Evolutionary conservation across 2,329 filamentous ascomycete species (phyloP), one percentile per base, ranked within the genome.

Genomic region (Cordyceps farinosa): DNA sequence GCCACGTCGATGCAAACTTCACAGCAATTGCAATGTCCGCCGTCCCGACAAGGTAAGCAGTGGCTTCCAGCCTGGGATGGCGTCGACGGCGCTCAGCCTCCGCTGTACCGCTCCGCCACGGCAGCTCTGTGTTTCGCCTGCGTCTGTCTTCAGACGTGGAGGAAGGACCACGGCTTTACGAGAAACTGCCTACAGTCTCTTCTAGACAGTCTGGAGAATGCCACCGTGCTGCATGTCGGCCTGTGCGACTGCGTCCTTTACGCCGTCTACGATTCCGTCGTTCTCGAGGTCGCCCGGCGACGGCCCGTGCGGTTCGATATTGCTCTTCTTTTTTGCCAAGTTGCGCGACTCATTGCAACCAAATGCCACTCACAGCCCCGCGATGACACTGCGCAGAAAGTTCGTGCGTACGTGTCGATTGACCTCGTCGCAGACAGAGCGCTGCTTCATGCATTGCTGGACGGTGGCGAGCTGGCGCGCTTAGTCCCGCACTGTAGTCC

Each of bases 31-130:
- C 36, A 36, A 27, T n/a, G 22, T 27, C 52, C 7, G n/a, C 36
- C n/a, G 36, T n/a, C n/a, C n/a, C n/a, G n/a, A n/a, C 52, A 3
- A 17, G 52, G 13, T 54, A n/a, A 36, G 52, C 52, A 54, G 9
- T 54, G 52, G 52, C 52, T 54, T 11, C 52, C 13, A 9, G 52
- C 52, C 34, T 54, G 52, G 51, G 51, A 40, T n/a, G n/a, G n/a
- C n/a, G n/a, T n/a, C 13, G 52, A 54, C 52, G 52, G 27, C 11
- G 13, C 52, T 6, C 34, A 54, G 52, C 22, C 52, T 11, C 34
- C 52, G 30, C 29, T n/a, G 34, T 22, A 40, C 52, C 34, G 13
- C 22, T 54, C 52, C 13, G 34, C 36, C 11, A 54, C 52, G 9
- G 52, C 36, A 11, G 52, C 52, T 2, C 22, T 54, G 22, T 54